These are phyloP conservation scores for Xylariaceae sp. DNA, from an alignment of 2,329 filamentous ascomycete species.

Conservation along the genomic window DNA sequence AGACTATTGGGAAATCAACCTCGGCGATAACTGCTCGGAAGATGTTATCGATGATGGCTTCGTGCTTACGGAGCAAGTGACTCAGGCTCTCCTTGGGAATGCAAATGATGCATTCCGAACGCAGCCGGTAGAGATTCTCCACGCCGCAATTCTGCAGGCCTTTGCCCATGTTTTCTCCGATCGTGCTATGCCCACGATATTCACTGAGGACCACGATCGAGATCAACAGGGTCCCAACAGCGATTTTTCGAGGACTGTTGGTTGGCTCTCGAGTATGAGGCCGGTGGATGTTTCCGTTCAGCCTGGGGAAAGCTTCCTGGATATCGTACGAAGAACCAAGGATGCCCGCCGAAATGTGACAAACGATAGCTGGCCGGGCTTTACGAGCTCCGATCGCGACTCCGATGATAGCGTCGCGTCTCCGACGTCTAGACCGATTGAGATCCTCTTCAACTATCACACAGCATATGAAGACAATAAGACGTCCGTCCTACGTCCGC, in stretches of 20 bases:
- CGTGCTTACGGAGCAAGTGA: not conserved
- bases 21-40: not conserved
- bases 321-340: conserved; percentile 7
- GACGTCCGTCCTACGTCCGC: not conserved
- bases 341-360: conserved; percentile 1
- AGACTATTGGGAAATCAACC: conserved; percentile 3
- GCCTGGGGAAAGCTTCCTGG: not conserved
- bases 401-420: not conserved
- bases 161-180: conserved; percentile 28
- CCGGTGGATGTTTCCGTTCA: conserved; percentile 27
- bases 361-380: conserved; percentile 1
- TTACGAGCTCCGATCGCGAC: not conserved
- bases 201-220: conserved; percentile 39
- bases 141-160: conserved; percentile 23
- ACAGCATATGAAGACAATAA: not conserved
- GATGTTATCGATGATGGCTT: conserved; percentile 2
- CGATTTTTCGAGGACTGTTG: conserved; percentile 37
- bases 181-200: conserved; percentile 33
- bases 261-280: conserved; percentile 42
- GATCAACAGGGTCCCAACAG: conserved; percentile 32
- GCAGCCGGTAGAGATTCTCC: conserved; percentile 36
- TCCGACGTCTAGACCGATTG: not conserved
- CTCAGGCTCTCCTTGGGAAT: conserved; percentile 1
- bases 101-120: conserved; percentile 28
- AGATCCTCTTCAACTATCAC: conserved; percentile 12